Evolutionary conservation across 306 rosid species (phyloP), one percentile per base, ranked within the genome.

Genomic region (Quercus dentata): DNA sequence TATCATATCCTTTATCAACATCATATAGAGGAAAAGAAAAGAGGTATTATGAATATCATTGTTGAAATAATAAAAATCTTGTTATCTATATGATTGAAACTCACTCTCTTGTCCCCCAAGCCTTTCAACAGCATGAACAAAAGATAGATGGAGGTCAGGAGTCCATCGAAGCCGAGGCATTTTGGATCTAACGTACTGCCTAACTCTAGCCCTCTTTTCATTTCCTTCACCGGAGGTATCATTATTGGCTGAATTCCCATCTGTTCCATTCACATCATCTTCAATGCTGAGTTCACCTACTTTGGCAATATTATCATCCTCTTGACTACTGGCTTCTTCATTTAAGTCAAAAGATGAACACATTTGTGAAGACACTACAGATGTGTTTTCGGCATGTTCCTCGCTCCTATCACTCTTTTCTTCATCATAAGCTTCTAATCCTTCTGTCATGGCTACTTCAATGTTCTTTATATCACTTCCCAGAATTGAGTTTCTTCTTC

Each of bases 81-180:
- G 21, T 1, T 20, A 20, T 14, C 19, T 65, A 28, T 28, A 35
- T 19, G 27, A 19, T 67, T 35, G 17, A 13, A 56, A 79, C 97
- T 90, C 81, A 94, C 98, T 89, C 59, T 89, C 97, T 91, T 87
- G 94, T 46, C 98, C 97, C 2, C 98, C 97, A 12, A 94, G 92
- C 75, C 90, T 81, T 75, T 92, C 88, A 73, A 92, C 88, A 69
- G 95, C 97, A 73, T 89, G 90, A 23, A 91, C 83, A 87, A 94
- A 94, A 7, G 97, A 83, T 11, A 69, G 91, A 84, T 91, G 98
- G 61, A 94, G 98, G 33, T 94, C 88, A 58, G 94, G 93, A 76
- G 97, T 94, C 97, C 98, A 92, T 4, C 97, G 89, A 64, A 92
- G 98, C 76, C 97, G 81, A 52, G 97, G 97, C 90, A 91, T 79